Evolutionary conservation across 2,329 filamentous ascomycete genomes (phyloP), one percentile per base, ranked within the genome.

Genomic region (Furcasterigmium furcatum): DNA sequence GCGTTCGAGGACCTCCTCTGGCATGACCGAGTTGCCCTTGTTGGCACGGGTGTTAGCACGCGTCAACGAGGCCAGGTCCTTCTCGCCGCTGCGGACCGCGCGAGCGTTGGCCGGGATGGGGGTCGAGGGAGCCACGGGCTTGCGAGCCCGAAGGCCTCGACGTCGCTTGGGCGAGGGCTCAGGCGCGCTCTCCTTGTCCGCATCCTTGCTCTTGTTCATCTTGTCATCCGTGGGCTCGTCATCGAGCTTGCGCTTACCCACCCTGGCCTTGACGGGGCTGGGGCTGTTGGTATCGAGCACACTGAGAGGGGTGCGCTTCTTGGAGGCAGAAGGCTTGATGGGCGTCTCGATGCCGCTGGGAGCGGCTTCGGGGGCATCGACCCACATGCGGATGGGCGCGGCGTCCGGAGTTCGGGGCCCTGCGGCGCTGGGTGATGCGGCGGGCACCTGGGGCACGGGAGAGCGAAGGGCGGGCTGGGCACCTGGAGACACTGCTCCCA

Each of bases 41-140:
- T 75, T 75, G 51, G 69, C 71, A 22, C 68, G 60, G 2, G 71
- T 75, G 48, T 75, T 75, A 42, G 63, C 58, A 4, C 65, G 55
- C 1, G 71, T 74, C 35, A 72, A 47, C 2, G 64, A 58, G 1
- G 67, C 68, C 9, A 73, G 52, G 38, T 73, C 67, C 52, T 70
- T 71, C 35, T 71, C 71, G 13, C 61, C 63, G 47, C 51, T 66
- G 38, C 64, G 61, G 32, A n/a, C 52, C 48, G 5, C 18, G 13
- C 43, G 43, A n/a, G 43, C 21, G 35, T 46, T 52, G 1, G 40
- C 45, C 12, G 41, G 39, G 2, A 19, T 36, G 6, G 35, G 16
- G 6, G 34, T 25, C 4, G 43, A 38, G 12, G 43, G 36, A 20
- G 50, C 49, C 6, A 44, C 48, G 2, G 48, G 48, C 24, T 46